Percentiles rank a stretch among this genome's conserved stretches.
Evolutionary conservation across 768 basidiomycete species (phyloP).

Genomic region (Leucocoprinus leucothites): DNA sequence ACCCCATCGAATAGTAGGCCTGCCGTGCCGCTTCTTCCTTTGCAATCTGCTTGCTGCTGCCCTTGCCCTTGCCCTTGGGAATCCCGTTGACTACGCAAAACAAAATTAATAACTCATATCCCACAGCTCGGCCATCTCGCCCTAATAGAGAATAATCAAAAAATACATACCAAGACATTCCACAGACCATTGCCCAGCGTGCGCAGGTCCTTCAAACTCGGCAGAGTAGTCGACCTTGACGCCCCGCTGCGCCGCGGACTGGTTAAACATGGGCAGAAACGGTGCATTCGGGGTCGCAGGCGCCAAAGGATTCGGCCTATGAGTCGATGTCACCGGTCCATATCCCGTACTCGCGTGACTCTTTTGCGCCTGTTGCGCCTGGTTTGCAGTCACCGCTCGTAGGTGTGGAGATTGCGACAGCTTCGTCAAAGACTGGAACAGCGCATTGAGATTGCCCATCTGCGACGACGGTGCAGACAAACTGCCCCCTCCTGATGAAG

Average conservation of each 20-base stretch:
- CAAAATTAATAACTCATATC: conserved; percentile 1
- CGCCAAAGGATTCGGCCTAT: conserved; percentile 50
- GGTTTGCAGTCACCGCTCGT: conserved; percentile 3
- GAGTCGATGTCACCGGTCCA: conserved; percentile 14
- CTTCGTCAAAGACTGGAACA: conserved; percentile 6
- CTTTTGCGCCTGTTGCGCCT: conserved; percentile 1
- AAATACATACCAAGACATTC: conserved; percentile 62
- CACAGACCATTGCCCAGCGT: conserved; percentile 66
- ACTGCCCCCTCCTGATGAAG: too few relatives aligned
- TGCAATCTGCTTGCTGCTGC: conserved; percentile 68
- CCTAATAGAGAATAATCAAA: conserved; percentile 13
- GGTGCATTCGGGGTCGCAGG: conserved; percentile 63
- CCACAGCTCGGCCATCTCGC: neutral
- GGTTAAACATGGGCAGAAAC: conserved; percentile 73
- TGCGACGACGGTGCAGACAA: neutral
- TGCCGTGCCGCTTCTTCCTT: conserved; percentile 75
- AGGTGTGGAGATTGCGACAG: conserved; percentile 6
- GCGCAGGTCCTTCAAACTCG: conserved; percentile 59
- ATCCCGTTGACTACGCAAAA: conserved; percentile 61
- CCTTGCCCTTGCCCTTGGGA: conserved; percentile 61
- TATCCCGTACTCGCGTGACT: conserved; percentile 5
- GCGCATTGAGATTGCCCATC: neutral
- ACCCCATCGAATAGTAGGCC: conserved; percentile 75
- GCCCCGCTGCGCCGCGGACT: conserved; percentile 65
- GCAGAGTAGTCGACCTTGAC: conserved; percentile 60